These are phyloP conservation scores for Kluyveromyces nonfermentans DNA, from an alignment of 805 yeast genomes.

Conservation along the genomic window DNA sequence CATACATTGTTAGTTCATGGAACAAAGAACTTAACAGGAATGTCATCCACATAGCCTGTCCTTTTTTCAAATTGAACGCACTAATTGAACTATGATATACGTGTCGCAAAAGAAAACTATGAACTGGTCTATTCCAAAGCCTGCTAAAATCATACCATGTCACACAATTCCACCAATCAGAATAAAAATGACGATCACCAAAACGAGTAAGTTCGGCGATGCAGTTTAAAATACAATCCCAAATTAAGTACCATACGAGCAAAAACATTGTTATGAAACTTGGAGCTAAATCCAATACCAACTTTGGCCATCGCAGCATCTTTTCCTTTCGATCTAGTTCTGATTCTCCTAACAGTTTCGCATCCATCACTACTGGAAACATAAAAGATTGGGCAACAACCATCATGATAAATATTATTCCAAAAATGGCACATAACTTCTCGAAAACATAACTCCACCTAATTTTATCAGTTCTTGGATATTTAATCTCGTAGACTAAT, in stretches of 20 bases:
- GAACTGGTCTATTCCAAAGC: conserved; percentile 93
- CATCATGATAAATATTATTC: conserved; percentile 77
- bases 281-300: conserved; percentile 65
- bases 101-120: conserved; percentile 78
- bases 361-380: conserved; percentile 62
- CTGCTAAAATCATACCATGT: conserved; percentile 92
- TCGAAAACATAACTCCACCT: conserved; percentile 60
- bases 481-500: conserved; percentile 70
- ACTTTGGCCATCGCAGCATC: conserved; percentile 19
- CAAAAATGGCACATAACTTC: conserved; percentile 75
- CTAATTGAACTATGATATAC: conserved; percentile 89
- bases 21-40: conserved; percentile 71
- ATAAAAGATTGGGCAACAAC: conserved; percentile 64
- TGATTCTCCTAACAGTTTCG: conserved; percentile 40
- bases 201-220: conserved; percentile 81
- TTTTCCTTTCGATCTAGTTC: conserved; percentile 17
- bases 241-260: conserved; percentile 76
- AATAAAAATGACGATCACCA: conserved; percentile 89
- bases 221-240: conserved; percentile 89
- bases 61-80: conserved; percentile 54
- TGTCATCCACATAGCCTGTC: conserved; percentile 65
- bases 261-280: conserved; percentile 70
- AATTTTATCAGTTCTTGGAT: conserved; percentile 63
- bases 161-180: conserved; percentile 95
- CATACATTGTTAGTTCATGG: conserved; percentile 90